Base-by-base conservation (phyloP, 352 stramenopile genomes). In the Globisporangium sylvaticum region DNA sequence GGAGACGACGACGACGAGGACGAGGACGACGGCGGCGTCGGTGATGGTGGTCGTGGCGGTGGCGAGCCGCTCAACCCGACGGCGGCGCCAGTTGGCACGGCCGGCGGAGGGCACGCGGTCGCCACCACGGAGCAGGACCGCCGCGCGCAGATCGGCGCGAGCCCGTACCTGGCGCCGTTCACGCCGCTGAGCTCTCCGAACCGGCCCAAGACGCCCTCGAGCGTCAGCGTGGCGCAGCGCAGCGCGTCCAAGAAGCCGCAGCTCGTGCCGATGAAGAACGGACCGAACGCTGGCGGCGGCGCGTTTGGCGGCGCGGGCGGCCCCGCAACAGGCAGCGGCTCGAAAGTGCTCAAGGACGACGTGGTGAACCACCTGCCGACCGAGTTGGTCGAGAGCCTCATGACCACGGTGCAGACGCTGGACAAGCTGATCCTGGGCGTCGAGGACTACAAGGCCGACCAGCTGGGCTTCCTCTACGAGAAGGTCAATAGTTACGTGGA, bases 111-210 rank as follows among this genome's bases (percentile, higher is more conserved):
- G 24, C 66, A 59, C 2, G 62, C 66, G 1, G 66, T 62, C n/a
- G 29, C 67, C 20, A 68, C 55, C 0, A 74, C 65, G 20, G 76
- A 81, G 18, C 77, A 87, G 44, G 81, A 90, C 27, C 77, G 81
- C 15, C 81, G 79, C 25, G 83, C 83, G 3, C 81, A 90, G 67
- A 77, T 91, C 7, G 75, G 81, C 25, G 81, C 78, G 52, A 88
- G 79, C 66, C 83, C 83, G 29, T 91, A 88, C 58, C 25, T 91
- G 32, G 75, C 81, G 24, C 83, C 83, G 1, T 91, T 91, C 69
- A 91, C 83, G 55, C 83, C 83, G 50, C 75, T 87, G 67, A 76
- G 80, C n/a, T 87, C 79, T 12, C 81, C 83, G 1, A 81, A 71
- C 56, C 65, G 69, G 4, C 76, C 78, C 0, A 90, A 90, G 68